Conservation (phyloP, 768 basidiomycete genomes). For the Suillus ampliporus region DNA sequence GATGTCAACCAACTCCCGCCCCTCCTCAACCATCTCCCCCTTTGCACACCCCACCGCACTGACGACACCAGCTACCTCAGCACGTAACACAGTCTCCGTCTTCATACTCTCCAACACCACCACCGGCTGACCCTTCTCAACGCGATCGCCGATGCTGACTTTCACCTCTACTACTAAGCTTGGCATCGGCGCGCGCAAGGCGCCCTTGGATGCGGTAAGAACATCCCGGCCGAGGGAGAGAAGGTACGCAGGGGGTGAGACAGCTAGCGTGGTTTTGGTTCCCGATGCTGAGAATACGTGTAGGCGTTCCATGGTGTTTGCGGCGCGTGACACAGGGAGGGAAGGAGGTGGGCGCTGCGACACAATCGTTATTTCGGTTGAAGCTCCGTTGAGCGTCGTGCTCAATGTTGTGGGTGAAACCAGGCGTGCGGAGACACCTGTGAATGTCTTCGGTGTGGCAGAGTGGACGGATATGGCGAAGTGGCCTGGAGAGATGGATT, state of each 20-base stretch:
- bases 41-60: constrained; percentile 75
- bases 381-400: constrained; percentile 56
- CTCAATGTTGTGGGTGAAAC: constrained; percentile 56
- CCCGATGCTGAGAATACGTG: constrained; percentile 71
- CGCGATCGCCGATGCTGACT: constrained; percentile 76
- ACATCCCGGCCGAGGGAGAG: constrained; percentile 67
- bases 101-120: constrained; percentile 97
- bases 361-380: constrained; percentile 69
- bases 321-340: constrained; percentile 57
- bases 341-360: constrained; percentile 64
- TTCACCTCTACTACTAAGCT: constrained; percentile 89
- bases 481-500: constrained; percentile 46
- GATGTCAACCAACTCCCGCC: constrained; percentile 76
- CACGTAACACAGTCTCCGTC: constrained; percentile 89
- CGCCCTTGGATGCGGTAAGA: constrained; percentile 60
- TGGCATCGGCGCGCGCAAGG: constrained; percentile 88
- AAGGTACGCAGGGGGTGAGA: constrained; percentile 77
- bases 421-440: constrained; percentile 62
- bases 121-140: constrained; percentile 81
- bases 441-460: constrained; percentile 43
- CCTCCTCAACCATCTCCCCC: constrained; percentile 93
- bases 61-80: constrained; percentile 71
- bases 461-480: constrained; percentile 59
- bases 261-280: constrained; percentile 64
- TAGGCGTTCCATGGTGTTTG: constrained; percentile 70